Base-by-base conservation (phyloP, 164 flowering plant species). In the Dillenia suffruticosa region DNA sequence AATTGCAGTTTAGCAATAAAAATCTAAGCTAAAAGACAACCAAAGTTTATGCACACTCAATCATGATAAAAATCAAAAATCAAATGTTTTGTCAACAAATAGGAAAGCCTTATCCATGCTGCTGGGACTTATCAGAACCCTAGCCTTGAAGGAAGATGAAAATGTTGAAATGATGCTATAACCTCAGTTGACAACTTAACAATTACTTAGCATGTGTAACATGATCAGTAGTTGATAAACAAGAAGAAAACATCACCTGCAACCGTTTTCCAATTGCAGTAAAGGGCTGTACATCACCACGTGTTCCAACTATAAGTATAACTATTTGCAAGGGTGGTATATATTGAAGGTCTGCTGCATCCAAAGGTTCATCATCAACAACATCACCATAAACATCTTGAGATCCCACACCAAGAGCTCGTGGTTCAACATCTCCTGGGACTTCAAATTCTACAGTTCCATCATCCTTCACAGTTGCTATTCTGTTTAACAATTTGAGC, bases 261-360 rank as follows among this genome's bases (percentile, higher is more conserved):
- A 93, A 76, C 26, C 84, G 81, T 74, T 93, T 93, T 47, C 96
- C 98, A 73, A 93, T 93, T 24, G 98, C 98, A 75, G 87, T 51
- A 79, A 93, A 93, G 22, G 97, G 98, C 69, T 93, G 98, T 46
- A 93, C 98, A 81, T 93, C 98, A 62, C 98, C 98, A 32, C 97
- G 89, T 55, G 98, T 93, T 55, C 98, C 98, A 73, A 93, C 98
- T 70, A 93, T 93, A 60, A 93, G 90, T 77, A 93, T 82, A 56
- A 93, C 97, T 61, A 93, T 88, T 72, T 90, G 96, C 67, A 93
- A 26, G 11, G 98, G 99, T 12, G 87, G 96, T 59, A 88, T 85
- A 67, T 77, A 75, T 47, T 79, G 86, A 68, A 82, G 64, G 54
- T 90, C 94, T 48, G 76, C 56, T 12, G 70, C 50, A 53, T 87